These are phyloP conservation scores for Royoungia palumana DNA, from an alignment of 768 basidiomycete genomes.

Conservation along the genomic window DNA sequence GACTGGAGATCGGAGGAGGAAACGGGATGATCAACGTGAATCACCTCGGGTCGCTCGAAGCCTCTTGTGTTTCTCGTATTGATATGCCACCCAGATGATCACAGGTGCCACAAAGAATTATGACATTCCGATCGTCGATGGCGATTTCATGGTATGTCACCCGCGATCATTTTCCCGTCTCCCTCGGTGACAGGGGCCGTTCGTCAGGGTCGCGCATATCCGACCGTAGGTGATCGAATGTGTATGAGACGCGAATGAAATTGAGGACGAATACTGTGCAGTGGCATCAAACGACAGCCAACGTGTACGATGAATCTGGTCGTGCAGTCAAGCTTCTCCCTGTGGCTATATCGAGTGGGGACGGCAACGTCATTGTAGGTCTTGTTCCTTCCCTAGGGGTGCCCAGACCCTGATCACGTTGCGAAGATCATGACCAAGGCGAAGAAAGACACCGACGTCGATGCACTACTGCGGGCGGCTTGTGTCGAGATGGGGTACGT, in stretches of 20 bases:
- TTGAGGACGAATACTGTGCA: constrained; percentile 5
- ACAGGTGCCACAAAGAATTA: constrained; percentile 34
- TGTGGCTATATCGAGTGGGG: constrained; percentile 35
- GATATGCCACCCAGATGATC: constrained; percentile 31
- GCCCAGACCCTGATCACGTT: constrained; percentile 12
- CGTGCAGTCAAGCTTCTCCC: constrained; percentile 32
- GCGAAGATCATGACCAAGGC: constrained; percentile 41
- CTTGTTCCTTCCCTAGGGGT: neutral
- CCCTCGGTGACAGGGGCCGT: constrained; percentile 1
- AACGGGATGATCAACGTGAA: constrained; percentile 44
- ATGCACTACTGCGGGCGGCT: constrained; percentile 43
- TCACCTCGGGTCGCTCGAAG: neutral
- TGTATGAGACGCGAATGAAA: constrained; percentile 1
- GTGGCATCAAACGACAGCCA: constrained; percentile 32
- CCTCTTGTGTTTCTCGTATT: constrained; percentile 2
- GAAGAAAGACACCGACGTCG: constrained; percentile 42
- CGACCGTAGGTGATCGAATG: constrained; percentile 18
- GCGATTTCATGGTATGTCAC: constrained; percentile 40
- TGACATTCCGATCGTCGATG: constrained; percentile 41
- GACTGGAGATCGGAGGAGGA: constrained; percentile 41
- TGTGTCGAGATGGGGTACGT: constrained; percentile 49
- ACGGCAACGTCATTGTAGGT: constrained; percentile 35
- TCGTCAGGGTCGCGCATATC: constrained; percentile 37
- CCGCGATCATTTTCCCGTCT: neutral
- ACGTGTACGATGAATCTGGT: constrained; percentile 26